Conservation (phyloP, 306 rosid species). For the Fragaria iinumae region DNA sequence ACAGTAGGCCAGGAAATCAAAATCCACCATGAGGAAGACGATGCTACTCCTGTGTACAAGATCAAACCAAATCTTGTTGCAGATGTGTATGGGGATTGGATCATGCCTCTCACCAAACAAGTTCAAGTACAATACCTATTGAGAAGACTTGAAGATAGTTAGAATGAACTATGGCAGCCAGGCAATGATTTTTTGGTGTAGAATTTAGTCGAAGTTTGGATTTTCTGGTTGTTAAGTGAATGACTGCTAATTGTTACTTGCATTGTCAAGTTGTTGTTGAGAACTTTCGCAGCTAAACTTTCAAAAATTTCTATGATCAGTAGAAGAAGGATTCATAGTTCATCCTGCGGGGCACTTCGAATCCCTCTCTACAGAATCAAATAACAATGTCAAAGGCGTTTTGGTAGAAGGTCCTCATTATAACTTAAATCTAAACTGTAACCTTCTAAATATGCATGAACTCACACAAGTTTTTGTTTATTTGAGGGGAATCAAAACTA, state of each 20-base stretch:
- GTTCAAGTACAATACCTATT: slow-evolving; percentile 55
- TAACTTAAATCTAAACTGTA: not conserved
- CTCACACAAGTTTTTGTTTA: too few species aligned
- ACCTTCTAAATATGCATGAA: not conserved
- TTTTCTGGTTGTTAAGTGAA: not conserved
- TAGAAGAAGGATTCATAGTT: not conserved
- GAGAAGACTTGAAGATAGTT: slow-evolving; percentile 29
- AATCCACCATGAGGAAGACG: slow-evolving; percentile 18
- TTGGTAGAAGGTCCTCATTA: too few species aligned
- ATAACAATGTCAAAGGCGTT: not conserved
- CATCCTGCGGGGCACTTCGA: not conserved
- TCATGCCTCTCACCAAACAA: slow-evolving; percentile 62
- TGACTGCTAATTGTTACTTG: not conserved
- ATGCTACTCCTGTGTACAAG: slow-evolving; percentile 31
- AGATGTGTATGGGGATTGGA: slow-evolving; percentile 43
- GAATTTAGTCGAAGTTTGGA: not conserved
- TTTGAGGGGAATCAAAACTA: too few species aligned
- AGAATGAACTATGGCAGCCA: not conserved
- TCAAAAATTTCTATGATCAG: not conserved
- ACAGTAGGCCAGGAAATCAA: slow-evolving; percentile 36
- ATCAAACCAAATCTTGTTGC: slow-evolving; percentile 48
- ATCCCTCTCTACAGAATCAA: not conserved
- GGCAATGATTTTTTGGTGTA: not conserved
- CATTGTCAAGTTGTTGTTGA: not conserved
- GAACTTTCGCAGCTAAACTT: not conserved